Conservation (phyloP, 257 asterid species). For the Solanum raphanifolium region DNA sequence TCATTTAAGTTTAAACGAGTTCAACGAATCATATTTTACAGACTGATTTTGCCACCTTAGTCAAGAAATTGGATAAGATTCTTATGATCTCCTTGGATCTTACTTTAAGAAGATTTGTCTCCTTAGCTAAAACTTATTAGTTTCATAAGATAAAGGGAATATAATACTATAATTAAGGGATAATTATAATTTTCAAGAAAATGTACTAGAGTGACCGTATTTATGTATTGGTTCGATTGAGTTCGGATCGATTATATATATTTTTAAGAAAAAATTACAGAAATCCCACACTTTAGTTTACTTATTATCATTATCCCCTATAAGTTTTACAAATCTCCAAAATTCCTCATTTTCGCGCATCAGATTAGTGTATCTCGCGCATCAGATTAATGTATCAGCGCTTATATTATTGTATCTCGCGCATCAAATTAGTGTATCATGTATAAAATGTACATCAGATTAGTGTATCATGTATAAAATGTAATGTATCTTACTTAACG, state of each 20-base stretch:
- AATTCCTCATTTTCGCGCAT: too few species aligned
- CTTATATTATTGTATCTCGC: too few species aligned
- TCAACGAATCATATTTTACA: background rate
- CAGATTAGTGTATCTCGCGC: too few species aligned
- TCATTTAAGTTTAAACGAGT: background rate
- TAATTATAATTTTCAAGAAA: background rate
- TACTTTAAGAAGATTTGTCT: background rate
- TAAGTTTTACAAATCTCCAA: too few species aligned
- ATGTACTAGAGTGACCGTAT: background rate
- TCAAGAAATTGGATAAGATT: background rate
- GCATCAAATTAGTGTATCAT: too few species aligned
- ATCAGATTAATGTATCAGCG: too few species aligned
- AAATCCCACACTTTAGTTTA: too few species aligned
- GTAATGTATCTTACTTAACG: too few species aligned
- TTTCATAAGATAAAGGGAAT: background rate
- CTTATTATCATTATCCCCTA: too few species aligned
- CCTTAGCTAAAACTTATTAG: background rate
- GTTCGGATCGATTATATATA: background rate
- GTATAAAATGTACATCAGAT: too few species aligned
- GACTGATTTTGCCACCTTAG: background rate
- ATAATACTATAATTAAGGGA: background rate
- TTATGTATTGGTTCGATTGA: background rate
- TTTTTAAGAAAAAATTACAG: too few species aligned
- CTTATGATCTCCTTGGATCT: background rate
- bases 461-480: too few species aligned